phyloP scores from a whole-genome alignment of 495 filamentous ascomycete genomes.

The Pyronema omphalodes region DNA sequence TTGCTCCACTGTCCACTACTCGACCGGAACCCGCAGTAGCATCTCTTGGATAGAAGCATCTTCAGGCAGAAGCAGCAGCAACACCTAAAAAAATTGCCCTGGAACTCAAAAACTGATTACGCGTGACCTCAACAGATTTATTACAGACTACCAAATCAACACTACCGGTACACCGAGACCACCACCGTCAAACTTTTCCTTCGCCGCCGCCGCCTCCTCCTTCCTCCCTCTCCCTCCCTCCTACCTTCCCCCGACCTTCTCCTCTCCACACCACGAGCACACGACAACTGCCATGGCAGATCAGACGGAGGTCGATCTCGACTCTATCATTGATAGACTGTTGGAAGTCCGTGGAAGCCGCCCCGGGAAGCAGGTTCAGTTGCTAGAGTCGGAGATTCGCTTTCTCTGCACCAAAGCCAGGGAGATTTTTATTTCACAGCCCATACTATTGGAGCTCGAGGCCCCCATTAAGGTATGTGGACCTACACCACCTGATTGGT shows the following conservation, averaged over 20 bases:
- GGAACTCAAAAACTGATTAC: slow-evolving; percentile 6
- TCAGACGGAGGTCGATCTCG: slow-evolving; percentile 90
- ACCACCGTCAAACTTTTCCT: slow-evolving; percentile 10
- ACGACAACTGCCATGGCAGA: slow-evolving; percentile 55
- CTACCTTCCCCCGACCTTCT: slow-evolving; percentile 3
- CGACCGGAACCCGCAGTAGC: no score
- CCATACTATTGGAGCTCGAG: slow-evolving; percentile 90
- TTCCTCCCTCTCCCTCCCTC: slow-evolving; percentile 9
- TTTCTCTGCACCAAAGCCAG: slow-evolving; percentile 96
- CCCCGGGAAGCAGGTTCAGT: slow-evolving; percentile 95
- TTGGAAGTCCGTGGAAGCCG: slow-evolving; percentile 94
- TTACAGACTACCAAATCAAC: background rate
- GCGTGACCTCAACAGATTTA: slow-evolving; percentile 5
- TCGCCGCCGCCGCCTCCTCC: slow-evolving; percentile 1
- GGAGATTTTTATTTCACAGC: slow-evolving; percentile 99
- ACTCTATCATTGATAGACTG: slow-evolving; percentile 96
- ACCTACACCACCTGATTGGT: slow-evolving; percentile 1
- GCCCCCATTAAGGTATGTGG: slow-evolving; percentile 87
- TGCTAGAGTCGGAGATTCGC: slow-evolving; percentile 90
- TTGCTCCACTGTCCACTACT: no score
- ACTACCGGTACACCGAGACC: background rate
- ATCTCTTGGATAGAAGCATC: no score
- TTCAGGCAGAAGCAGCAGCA: no score
- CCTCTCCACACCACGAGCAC: slow-evolving; percentile 8
- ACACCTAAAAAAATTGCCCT: no score